A percentile compares a stretch with the other conserved stretches of the same genome.
phyloP scores from a whole-genome alignment of 2,329 filamentous ascomycete species.

The Neonectria magnoliae region DNA sequence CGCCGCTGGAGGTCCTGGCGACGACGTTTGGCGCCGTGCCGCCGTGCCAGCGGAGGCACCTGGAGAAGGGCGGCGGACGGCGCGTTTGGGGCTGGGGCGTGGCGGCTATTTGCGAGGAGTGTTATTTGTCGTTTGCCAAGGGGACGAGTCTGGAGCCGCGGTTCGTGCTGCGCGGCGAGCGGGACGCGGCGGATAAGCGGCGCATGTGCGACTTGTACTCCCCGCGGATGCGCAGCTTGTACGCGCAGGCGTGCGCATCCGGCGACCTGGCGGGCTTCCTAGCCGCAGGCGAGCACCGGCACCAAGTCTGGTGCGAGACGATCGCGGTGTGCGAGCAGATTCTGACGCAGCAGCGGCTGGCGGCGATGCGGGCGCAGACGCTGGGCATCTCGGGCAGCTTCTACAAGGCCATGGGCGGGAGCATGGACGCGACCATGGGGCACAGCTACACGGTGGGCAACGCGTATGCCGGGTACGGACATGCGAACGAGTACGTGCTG shows the following conservation, averaged over 20 bases:
- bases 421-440: conserved; percentile 26
- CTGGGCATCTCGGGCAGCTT: conserved; percentile 41
- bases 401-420: conserved; percentile 39
- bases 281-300: conserved; percentile 37
- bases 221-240: conserved; percentile 49
- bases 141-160: conserved; percentile 40
- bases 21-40: conserved; percentile 44
- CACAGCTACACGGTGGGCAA: conserved; percentile 43
- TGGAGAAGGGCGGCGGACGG: conserved; percentile 21
- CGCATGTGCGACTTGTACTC: conserved; percentile 52
- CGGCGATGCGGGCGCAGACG: conserved; percentile 38
- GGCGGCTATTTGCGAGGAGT: conserved; percentile 50
- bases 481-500: conserved; percentile 43
- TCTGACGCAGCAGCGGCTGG: conserved; percentile 38
- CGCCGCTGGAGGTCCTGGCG: conserved; percentile 43
- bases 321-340: conserved; percentile 39
- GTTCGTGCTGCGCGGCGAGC: conserved; percentile 43
- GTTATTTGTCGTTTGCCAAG: conserved; percentile 47
- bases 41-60: conserved; percentile 34
- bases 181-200: conserved; percentile 19
- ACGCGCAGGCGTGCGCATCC: conserved; percentile 43
- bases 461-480: conserved; percentile 45
- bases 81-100: conserved; percentile 51
- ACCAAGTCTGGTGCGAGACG: conserved; percentile 47
- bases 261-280: conserved; percentile 42